A percentile compares a stretch with the other conserved stretches of the same genome.
phyloP scores from a whole-genome alignment of 345 rosid species.

The sweet orange (Citrus sinensis) region DVS_A1.0 CM039162.1:32093001-32093500 shows the following conservation, averaged over 20 bases:
- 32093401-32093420: too few relatives aligned
- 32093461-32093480: too few relatives aligned
- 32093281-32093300: slow-evolving; percentile 33
- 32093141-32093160: slow-evolving; percentile 3
- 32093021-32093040: slow-evolving; percentile 53
- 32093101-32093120: slow-evolving; percentile 55
- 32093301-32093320: slow-evolving; percentile 50
- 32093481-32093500: slow-evolving; percentile 27
- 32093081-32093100: slow-evolving; percentile 62
- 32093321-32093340: slow-evolving; percentile 63
- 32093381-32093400: slow-evolving; percentile 26
- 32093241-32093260: slow-evolving; percentile 60
- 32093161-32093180: slow-evolving; percentile 26
- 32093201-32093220: slow-evolving; percentile 19
- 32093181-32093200: slow-evolving; percentile 25
- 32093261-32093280: slow-evolving; percentile 80
- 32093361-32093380: slow-evolving; percentile 39
- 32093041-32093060: slow-evolving; percentile 35
- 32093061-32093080: slow-evolving; percentile 62
- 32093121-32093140: slow-evolving; percentile 36
- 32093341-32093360: slow-evolving; percentile 20
- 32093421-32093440: too few relatives aligned
- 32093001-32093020: slow-evolving; percentile 92
- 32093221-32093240: slow-evolving; percentile 22
- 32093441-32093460: too few relatives aligned